These are phyloP conservation scores for Sporisorium scitamineum DNA, from an alignment of 1,284 basidiomycete species.

Conservation along the genomic window DNA sequence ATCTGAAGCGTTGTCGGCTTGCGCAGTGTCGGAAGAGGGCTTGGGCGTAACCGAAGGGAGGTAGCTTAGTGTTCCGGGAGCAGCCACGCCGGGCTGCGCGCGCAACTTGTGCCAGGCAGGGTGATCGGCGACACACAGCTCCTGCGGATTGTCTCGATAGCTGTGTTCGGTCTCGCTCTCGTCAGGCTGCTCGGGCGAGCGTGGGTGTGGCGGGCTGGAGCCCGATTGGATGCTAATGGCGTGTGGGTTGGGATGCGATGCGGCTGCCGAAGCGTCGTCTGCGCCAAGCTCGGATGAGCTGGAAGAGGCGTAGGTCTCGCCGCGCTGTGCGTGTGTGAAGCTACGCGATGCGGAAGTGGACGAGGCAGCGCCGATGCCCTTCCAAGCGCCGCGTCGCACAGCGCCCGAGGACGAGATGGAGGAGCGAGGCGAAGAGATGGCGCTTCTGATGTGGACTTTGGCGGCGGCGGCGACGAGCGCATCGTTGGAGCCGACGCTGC, in stretches of 20 bases:
- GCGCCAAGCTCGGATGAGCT: conserved; percentile 32
- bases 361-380: conserved; percentile 34
- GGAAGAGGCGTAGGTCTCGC: conserved; percentile 28
- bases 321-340: conserved; percentile 31
- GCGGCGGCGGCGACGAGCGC: conserved; percentile 18
- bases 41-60: conserved; percentile 35
- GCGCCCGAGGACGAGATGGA: conserved; percentile 46
- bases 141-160: conserved; percentile 35
- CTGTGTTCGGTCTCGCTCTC: conserved; percentile 20
- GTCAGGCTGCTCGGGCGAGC: not conserved
- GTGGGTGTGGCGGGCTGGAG: conserved; percentile 6
- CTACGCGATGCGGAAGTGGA: conserved; percentile 30
- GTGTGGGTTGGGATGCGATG: not conserved
- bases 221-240: not conserved
- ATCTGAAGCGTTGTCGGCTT: not conserved
- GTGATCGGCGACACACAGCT: conserved; percentile 35
- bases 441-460: conserved; percentile 50
- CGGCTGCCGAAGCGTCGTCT: conserved; percentile 17
- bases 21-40: not conserved
- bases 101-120: conserved; percentile 44
- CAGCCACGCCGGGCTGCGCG: conserved; percentile 22
- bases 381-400: conserved; percentile 48
- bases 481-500: conserved; percentile 45
- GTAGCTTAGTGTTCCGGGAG: conserved; percentile 41
- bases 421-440: conserved; percentile 49